These are phyloP conservation scores for Oenanthe javanica DNA, from an alignment of 140 eudicot species.

Conservation along the genomic window DNA sequence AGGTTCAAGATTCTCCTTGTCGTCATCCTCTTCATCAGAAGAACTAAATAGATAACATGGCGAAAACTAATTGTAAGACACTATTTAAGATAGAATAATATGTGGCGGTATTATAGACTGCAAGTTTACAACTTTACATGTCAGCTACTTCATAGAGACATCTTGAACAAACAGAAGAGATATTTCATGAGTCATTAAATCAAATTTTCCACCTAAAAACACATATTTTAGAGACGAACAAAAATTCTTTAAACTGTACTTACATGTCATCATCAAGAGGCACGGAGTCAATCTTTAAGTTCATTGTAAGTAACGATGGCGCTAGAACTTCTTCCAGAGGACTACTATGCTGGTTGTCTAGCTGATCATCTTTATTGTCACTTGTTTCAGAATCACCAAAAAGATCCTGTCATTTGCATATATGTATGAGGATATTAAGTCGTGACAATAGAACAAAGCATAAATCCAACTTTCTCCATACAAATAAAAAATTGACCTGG, in stretches of 20 bases:
- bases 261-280: conserved; percentile 60
- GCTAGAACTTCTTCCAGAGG: conserved; percentile 56
- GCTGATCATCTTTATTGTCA: conserved; percentile 26
- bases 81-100: not conserved
- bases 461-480: not conserved
- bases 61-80: not conserved
- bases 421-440: conserved; percentile 1
- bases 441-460: not conserved
- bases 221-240: not conserved
- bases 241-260: conserved; percentile 7
- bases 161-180: not conserved
- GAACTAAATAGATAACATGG: conserved; percentile 36
- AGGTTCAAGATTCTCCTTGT: conserved; percentile 62
- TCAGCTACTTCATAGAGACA: not conserved
- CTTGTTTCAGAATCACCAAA: conserved; percentile 53
- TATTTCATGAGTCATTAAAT: too few relatives aligned
- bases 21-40: conserved; percentile 68
- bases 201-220: not conserved
- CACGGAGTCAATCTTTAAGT: conserved; percentile 73
- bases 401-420: conserved; percentile 55
- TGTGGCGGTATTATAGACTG: not conserved
- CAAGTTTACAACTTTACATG: not conserved
- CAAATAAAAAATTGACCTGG: conserved; percentile 41
- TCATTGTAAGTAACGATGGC: conserved; percentile 63
- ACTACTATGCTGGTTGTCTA: conserved; percentile 24